Evolutionary conservation across 2,329 filamentous ascomycete genomes (phyloP).

Genomic region (Colletotrichum sublineola): DNA sequence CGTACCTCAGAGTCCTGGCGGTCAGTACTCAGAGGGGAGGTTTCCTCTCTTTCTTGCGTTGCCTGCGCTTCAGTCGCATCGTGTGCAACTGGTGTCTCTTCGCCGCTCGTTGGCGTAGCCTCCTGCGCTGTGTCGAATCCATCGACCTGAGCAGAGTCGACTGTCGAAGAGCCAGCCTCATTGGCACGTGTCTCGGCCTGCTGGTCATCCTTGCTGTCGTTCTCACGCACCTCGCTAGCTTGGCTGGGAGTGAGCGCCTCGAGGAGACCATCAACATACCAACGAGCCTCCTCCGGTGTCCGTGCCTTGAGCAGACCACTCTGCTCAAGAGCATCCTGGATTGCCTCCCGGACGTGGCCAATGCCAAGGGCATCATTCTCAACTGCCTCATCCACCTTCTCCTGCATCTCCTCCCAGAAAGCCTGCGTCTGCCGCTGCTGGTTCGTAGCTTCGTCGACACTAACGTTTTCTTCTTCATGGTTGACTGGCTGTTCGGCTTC

Average conservation of each 20-base stretch:
- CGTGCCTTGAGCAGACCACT: slow-evolving; percentile 64
- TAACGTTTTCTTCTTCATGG: slow-evolving; percentile 39
- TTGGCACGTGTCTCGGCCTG: neutral
- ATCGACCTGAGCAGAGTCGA: neutral
- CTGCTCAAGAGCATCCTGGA: slow-evolving; percentile 67
- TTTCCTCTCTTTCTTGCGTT: slow-evolving; percentile 6
- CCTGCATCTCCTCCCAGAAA: slow-evolving; percentile 68
- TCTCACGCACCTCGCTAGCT: slow-evolving; percentile 29
- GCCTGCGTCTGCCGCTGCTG: slow-evolving; percentile 50
- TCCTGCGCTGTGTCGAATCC: neutral
- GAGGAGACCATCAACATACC: slow-evolving; percentile 65
- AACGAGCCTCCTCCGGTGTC: slow-evolving; percentile 60
- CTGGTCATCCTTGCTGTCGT: slow-evolving; percentile 54
- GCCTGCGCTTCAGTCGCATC: slow-evolving; percentile 7
- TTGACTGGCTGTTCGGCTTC: slow-evolving; percentile 33
- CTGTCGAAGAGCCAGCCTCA: slow-evolving; percentile 4
- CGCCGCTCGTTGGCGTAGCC: neutral
- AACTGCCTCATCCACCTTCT: slow-evolving; percentile 68
- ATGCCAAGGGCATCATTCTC: slow-evolving; percentile 69
- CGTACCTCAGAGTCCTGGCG: slow-evolving; percentile 12
- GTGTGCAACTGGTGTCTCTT: neutral
- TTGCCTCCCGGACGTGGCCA: slow-evolving; percentile 64
- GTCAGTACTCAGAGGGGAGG: slow-evolving; percentile 2
- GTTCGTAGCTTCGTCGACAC: slow-evolving; percentile 40
- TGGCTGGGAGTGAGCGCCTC: slow-evolving; percentile 58